Evolutionary conservation across 2,329 filamentous ascomycete genomes (phyloP), one percentile per base, ranked within the genome.

Genomic region (Paramyrothecium sp.): DNA sequence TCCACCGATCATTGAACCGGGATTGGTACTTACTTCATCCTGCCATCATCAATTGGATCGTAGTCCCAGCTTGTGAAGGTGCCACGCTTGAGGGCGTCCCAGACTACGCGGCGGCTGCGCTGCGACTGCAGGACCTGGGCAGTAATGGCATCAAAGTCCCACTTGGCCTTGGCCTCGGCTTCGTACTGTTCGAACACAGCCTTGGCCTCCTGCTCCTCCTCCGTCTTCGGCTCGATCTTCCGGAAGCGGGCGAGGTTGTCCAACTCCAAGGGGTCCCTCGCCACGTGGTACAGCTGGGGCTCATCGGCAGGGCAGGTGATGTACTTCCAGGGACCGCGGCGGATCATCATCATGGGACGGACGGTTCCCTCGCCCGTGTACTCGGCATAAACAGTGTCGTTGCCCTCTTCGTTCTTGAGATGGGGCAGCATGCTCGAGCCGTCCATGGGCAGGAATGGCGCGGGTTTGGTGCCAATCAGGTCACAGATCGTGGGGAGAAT

Each of bases 331-430:
- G 84, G 81, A 10, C 91, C 91, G 55, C 92, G 88, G 57, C 90
- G 88, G 69, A 97, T 97, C 93, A 97, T 97, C 81, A 96, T 91
- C 56, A 96, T 84, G 1, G 93, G 93, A 4, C 90, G 88, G 56
- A 96, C 81, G 1, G 93, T 97, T 51, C 93, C 93, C 75, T 97
- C 93, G 53, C 92, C 93, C 69, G 94, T 96, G 77, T 97, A 97
- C 77, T 97, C 93, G 59, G 92, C 92, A 66, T 94, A 89, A n/a
- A 95, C 92, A 12, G 90, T 95, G 71, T 97, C 92, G 59, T 89
- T 88, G 46, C 85, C 87, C n/a, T 84, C 74, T 21, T 75, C 75
- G 56, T 70, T 86, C 65, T 88, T 78, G 34, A 96, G 81, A 68
- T 94, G 89, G n/a, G 91, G 91, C 59, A 93, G 75, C 64, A 97